A percentile compares a stretch with the other conserved stretches of the same genome.
Evolutionary conservation across 345 rosid genomes (phyloP).

Genomic region (Angophora floribunda): DNA sequence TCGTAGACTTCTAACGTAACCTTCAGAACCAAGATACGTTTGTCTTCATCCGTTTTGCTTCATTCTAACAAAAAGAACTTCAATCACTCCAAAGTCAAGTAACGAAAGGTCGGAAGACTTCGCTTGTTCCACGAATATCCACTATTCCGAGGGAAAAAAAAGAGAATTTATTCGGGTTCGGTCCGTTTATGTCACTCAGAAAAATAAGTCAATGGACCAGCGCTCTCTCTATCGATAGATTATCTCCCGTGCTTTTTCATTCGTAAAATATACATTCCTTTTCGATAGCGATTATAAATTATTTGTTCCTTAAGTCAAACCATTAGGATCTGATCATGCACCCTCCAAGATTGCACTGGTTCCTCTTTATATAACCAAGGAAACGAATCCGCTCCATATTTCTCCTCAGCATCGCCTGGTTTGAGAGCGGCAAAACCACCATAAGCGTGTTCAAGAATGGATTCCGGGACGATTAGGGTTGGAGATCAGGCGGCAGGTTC

Average conservation of each 20-base stretch:
- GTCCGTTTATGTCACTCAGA: background rate
- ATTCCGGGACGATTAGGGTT: background rate
- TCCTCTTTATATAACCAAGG: background rate
- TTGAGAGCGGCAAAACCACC: background rate
- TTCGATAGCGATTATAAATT: background rate
- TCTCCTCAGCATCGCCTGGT: background rate
- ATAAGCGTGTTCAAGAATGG: background rate
- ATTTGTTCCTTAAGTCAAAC: background rate
- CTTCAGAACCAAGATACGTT: conserved; percentile 23
- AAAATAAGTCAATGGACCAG: background rate
- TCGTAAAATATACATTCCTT: background rate
- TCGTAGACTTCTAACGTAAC: conserved; percentile 22
- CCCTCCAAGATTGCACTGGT: background rate
- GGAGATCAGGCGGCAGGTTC: background rate
- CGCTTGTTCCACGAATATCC: no score
- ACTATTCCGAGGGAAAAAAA: background rate
- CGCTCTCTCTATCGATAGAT: background rate
- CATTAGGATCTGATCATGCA: background rate
- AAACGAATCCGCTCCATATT: background rate
- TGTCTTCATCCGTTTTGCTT: background rate
- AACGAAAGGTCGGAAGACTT: background rate
- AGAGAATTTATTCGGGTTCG: background rate
- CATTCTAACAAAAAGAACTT: background rate
- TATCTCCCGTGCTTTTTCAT: background rate
- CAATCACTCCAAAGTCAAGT: background rate